A percentile compares a stretch with the other conserved stretches of the same genome.
Conservation (phyloP, 139 green algal species). For the Chlamydomonas eustigma region DNA sequence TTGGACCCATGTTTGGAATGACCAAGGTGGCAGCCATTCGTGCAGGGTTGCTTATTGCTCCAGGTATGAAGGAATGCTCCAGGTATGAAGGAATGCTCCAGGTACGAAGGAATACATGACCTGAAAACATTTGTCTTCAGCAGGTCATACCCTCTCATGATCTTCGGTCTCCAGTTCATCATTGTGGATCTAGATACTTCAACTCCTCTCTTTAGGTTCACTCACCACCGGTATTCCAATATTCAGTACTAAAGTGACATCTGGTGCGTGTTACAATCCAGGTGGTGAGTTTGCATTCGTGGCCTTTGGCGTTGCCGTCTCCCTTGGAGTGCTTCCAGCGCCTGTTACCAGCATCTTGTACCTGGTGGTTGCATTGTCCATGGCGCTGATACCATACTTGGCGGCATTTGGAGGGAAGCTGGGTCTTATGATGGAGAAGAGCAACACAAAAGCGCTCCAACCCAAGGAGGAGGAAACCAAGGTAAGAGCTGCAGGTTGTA, state of each 20-base stretch:
- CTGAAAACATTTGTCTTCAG: no score
- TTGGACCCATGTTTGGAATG: slow-evolving; percentile 84
- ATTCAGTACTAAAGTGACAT: no score
- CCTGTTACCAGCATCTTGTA: slow-evolving; percentile 84
- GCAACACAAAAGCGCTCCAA: slow-evolving; percentile 72
- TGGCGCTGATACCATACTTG: slow-evolving; percentile 95
- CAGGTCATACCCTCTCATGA: no score
- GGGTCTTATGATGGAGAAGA: slow-evolving; percentile 74
- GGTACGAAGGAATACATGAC: no score
- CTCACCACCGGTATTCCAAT: no score
- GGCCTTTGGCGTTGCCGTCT: slow-evolving; percentile 85
- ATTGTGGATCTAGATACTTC: background rate
- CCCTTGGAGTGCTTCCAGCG: slow-evolving; percentile 34
- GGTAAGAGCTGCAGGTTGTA: no score
- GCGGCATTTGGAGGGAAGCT: slow-evolving; percentile 75
- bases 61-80: slow-evolving; percentile 9
- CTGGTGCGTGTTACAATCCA: slow-evolving; percentile 10
- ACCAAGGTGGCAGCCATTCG: slow-evolving; percentile 56
- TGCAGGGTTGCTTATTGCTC: slow-evolving; percentile 41
- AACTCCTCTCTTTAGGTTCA: slow-evolving; percentile 38
- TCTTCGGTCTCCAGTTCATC: no score
- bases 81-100: slow-evolving; percentile 46
- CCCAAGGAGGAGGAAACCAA: slow-evolving; percentile 67
- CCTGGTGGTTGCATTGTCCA: slow-evolving; percentile 93
- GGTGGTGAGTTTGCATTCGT: slow-evolving; percentile 99